Percentiles rank a stretch among this genome's conserved stretches.
Evolutionary conservation across 768 basidiomycete species (phyloP).

Genomic region (Suillus ampliporus): DNA sequence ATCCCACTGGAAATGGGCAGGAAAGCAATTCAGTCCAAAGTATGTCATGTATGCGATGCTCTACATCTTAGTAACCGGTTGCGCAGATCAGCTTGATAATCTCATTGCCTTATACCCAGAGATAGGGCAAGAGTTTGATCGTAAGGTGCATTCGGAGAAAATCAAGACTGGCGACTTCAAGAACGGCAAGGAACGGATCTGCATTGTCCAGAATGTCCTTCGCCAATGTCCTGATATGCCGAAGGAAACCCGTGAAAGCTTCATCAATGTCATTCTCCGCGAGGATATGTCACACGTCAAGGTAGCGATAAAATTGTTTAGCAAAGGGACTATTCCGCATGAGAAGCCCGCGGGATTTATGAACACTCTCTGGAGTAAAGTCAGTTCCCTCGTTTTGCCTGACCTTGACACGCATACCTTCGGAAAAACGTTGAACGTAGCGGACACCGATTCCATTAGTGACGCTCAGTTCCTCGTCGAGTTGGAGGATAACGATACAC

Average conservation of each 20-base stretch:
- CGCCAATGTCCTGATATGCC: neutral
- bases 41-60: neutral
- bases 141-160: neutral
- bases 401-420: neutral
- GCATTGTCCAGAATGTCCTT: conserved; percentile 15
- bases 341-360: neutral
- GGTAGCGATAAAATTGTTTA: neutral
- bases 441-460: conserved; percentile 2
- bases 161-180: conserved; percentile 18
- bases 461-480: conserved; percentile 24
- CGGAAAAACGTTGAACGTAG: conserved; percentile 8
- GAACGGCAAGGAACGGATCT: conserved; percentile 21
- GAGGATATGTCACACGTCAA: conserved; percentile 6
- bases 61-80: neutral
- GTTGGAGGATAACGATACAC: conserved; percentile 6
- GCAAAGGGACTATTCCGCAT: neutral
- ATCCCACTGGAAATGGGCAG: neutral
- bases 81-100: conserved; percentile 17
- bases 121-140: conserved; percentile 6
- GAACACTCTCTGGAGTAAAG: neutral
- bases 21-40: neutral
- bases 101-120: conserved; percentile 20
- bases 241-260: neutral
- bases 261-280: conserved; percentile 15
- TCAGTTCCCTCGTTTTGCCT: neutral